Evolutionary conservation across 148 eudicot genomes (phyloP).

Genomic region (Nepenthes mirabilis): DNA sequence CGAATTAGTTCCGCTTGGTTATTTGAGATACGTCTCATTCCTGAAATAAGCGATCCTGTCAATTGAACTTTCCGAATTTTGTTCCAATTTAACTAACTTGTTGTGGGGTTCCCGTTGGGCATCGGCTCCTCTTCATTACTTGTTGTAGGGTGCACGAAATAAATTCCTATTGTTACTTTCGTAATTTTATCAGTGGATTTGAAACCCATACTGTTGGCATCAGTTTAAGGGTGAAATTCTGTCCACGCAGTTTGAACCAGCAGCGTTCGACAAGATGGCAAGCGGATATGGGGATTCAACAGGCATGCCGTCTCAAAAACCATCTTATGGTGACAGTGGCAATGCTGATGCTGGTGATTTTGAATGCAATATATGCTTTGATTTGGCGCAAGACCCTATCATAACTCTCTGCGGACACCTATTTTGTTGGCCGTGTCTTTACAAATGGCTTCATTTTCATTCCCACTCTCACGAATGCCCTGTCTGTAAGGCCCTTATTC

Average conservation of each 20-base stretch:
- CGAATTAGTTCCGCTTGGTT: too few species aligned
- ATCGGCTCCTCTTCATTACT: too few species aligned
- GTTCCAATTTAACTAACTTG: too few species aligned
- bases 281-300: conserved; percentile 31
- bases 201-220: too few species aligned
- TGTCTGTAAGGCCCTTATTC: conserved; percentile 66
- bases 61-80: too few species aligned
- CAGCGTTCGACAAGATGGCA: conserved; percentile 18
- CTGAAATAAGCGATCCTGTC: too few species aligned
- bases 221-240: too few species aligned
- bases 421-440: conserved; percentile 75
- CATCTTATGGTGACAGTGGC: conserved; percentile 16
- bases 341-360: conserved; percentile 58
- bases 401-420: conserved; percentile 68
- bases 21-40: too few species aligned
- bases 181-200: too few species aligned
- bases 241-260: neutral
- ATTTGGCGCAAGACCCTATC: conserved; percentile 71
- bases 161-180: too few species aligned
- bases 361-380: conserved; percentile 78
- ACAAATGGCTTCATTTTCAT: conserved; percentile 53
- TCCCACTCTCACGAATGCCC: conserved; percentile 77
- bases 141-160: too few species aligned
- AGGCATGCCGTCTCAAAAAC: conserved; percentile 13
- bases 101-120: too few species aligned